Base-by-base conservation (phyloP, 1,139 yeast genomes). In the Yamadazyma buinensis region DNA sequence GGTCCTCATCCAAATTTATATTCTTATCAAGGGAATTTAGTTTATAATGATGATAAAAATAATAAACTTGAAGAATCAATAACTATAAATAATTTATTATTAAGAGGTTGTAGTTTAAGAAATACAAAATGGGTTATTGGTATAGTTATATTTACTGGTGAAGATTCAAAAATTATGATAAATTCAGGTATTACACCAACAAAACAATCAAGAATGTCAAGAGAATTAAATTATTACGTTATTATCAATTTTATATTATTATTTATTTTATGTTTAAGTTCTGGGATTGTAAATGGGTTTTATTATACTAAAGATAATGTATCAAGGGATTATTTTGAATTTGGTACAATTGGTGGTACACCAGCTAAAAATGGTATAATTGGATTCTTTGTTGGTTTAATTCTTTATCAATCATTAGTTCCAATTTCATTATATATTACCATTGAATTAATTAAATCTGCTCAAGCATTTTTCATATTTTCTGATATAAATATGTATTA, bases 371-470 rank as follows among this genome's bases (percentile, higher is more conserved):
- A 75, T 50, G 83, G 82, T 32, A 46, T 74, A 10, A 69, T 75
- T 15, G 60, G 65, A 23, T 75, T 73, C 43, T 63, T 64, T 43
- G 82, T 76, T 28, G 72, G 77, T 1, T 56, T 76, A 37, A 76
- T 76, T 37, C 57, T 76, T 45, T 76, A 74, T 49, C 80, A 73
- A 54, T 71, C 80, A 0, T 63, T 76, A 53, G 79, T 76, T 21
- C 82, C 82, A 4, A 76, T 76, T 39, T 76, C 82, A 1, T 64
- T 76, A 41, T 76, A 76, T 52, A 73, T 76, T 37, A 72, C 81
- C 33, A 72, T 76, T 47, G 82, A 76, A 54, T 73, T 76, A 42
- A 73, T 76, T 52, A 76, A 76, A 46, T 72, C 80, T 1, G 68
- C 75, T 1, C 82, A 76, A 49, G 80, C 78, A 1, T 75, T 59